Evolutionary conservation across 1,284 basidiomycete species (phyloP).

Genomic region (Trichosporon sp.): DNA sequence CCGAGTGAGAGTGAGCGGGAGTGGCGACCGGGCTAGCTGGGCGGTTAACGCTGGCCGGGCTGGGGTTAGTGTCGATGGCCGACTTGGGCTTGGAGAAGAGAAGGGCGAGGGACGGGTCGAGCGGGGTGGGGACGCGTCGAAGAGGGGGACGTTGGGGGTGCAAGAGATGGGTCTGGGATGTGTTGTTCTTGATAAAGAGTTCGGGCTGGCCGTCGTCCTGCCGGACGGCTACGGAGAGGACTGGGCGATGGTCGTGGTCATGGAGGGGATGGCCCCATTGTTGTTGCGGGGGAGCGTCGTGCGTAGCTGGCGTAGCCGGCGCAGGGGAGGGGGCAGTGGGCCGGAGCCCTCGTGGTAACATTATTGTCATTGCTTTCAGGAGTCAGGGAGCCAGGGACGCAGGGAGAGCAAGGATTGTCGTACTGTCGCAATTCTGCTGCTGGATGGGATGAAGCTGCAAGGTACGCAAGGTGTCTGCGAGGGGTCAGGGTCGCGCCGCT

Average conservation of each 20-base stretch:
- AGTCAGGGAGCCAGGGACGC: background rate
- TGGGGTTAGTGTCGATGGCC: background rate
- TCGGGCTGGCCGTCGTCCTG: background rate
- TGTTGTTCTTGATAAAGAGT: background rate
- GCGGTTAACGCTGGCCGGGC: background rate
- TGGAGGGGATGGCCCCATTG: background rate
- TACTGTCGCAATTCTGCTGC: background rate
- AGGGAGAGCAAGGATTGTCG: background rate
- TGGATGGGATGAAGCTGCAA: too few species aligned
- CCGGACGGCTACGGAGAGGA: background rate
- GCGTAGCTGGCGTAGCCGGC: background rate
- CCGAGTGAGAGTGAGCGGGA: background rate
- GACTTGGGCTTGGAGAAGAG: background rate
- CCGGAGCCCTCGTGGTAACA: background rate
- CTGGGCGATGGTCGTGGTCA: background rate
- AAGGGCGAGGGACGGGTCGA: background rate
- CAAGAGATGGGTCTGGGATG: background rate
- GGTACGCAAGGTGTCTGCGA: background rate
- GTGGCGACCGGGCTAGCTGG: background rate
- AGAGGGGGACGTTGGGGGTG: background rate
- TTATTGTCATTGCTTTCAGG: background rate
- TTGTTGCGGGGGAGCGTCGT: background rate
- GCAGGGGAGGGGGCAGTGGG: background rate
- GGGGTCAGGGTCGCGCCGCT: background rate
- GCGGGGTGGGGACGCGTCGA: background rate